Percentiles rank a stretch among this genome's conserved stretches.
Conservation (phyloP, 2,329 filamentous ascomycete species). For the Ophiostoma ulmi region DNA sequence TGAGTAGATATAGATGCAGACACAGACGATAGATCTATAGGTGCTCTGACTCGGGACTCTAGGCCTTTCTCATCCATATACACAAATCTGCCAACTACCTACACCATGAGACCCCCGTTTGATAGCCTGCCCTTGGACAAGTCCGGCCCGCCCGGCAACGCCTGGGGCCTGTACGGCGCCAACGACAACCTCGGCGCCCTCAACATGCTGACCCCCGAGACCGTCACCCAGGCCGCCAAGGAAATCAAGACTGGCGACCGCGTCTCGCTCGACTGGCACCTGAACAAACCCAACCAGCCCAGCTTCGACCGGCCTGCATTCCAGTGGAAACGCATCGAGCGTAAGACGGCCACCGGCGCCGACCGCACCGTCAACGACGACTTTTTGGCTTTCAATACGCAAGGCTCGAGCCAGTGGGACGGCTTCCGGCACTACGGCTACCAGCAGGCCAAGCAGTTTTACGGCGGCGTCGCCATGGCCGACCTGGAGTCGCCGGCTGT, state of each 20-base stretch:
- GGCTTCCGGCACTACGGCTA: constrained; percentile 41
- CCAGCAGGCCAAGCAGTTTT: constrained; percentile 24
- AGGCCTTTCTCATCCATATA: background rate
- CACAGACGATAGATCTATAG: background rate
- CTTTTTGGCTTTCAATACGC: constrained; percentile 43
- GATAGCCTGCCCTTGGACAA: constrained; percentile 28
- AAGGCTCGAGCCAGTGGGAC: constrained; percentile 47
- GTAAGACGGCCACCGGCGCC: constrained; percentile 21
- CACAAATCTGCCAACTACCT: background rate
- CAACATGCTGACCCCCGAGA: constrained; percentile 29
- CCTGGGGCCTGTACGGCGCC: constrained; percentile 47
- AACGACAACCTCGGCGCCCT: constrained; percentile 39
- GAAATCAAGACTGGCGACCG: constrained; percentile 53
- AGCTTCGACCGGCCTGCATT: constrained; percentile 46
- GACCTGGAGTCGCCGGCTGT: constrained; percentile 20
- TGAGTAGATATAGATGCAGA: no score
- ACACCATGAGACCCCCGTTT: constrained; percentile 27
- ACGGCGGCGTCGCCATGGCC: constrained; percentile 20
- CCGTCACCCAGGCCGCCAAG: constrained; percentile 34
- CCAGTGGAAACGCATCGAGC: constrained; percentile 32
- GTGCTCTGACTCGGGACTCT: background rate
- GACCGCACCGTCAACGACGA: constrained; percentile 46
- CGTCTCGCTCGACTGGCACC: constrained; percentile 56
- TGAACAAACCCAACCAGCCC: constrained; percentile 42
- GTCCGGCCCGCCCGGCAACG: constrained; percentile 30